Evolutionary conservation across 106 monocot genomes (phyloP), one percentile per base, ranked within the genome.

Genomic region (Iris macrosiphon): DNA sequence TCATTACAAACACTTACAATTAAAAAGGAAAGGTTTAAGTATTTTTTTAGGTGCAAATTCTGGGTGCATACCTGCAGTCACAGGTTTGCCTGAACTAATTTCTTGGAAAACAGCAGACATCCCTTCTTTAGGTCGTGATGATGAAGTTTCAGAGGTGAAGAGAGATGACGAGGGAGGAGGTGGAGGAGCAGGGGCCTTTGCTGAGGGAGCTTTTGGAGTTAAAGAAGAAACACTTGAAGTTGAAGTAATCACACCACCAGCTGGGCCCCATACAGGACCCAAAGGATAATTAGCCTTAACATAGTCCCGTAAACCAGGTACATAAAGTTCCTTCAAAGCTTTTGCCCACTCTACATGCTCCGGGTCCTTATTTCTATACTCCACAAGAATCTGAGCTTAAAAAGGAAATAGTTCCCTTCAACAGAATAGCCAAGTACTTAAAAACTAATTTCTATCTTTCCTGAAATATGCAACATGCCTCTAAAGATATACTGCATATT

Each of bases 291-390:
- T 77, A 2, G 57, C 52, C 66, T 96, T 96, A 23, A 96, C 89
- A 77, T 79, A 89, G 61, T 96, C 79, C 21, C 89, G 78, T 46
- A 96, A 72, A 19, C 76, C 79, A 52, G 89, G 85, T 43, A 96
- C 8, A 67, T 96, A 96, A 1, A 96, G 73, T 37, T 96, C 89
- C 67, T 96, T 96, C 65, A 96, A 60, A 62, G 89, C 71, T 82
- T 89, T 96, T 43, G 82, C 81, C 95, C 95, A 96, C 42, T 96
- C 95, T 7, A 80, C 79, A 63, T 96, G 89, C 37, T 89, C 73
- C 32, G 76, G 65, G 55, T 96, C 82, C 50, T 78, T 89, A 62
- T 86, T 96, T 63, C 77, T 85, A 59, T 79, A 86, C 70, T 85
- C 82, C 54, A 96, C 89, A 61, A 96, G 85, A 29, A 96, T 52